Evolutionary conservation across 768 basidiomycete genomes (phyloP), one percentile per base, ranked within the genome.

Genomic region (Coprinellus micaceus): DNA sequence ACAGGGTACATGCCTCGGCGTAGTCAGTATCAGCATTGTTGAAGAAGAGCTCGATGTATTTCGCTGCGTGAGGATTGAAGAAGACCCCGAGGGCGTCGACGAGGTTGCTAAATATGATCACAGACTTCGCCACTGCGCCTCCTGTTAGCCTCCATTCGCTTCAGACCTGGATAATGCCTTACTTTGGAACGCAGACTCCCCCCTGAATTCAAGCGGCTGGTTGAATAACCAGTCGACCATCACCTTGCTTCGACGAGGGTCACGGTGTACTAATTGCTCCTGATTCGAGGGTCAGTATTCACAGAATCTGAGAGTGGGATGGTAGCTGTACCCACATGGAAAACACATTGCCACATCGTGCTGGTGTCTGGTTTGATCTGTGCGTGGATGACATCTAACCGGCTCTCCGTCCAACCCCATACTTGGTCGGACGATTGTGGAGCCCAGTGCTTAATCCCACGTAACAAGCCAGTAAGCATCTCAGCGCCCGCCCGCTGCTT

Each of bases 131-230:
- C 78, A 91, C 92, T 94, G 64, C 57, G 50, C 26, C 43, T 46
- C 39, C 43, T 58, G 48, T 41, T 47, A 53, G 48, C n/a, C n/a
- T 37, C 47, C 15, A 13, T 45, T 29, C 10, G 49, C 21, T 50
- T 4, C 15, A 26, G 45, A 26, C 43, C 37, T 54, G 3, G 4
- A n/a, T 29, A 54, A 26, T 33, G 45, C 36, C 83, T 66, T 72
- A 90, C 92, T 87, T 60, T 86, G 82, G 68, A 97, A 97, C 2
- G 91, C 90, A 26, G 92, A 96, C 60, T 91, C 89, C 45, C 86
- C 82, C 33, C 82, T 80, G 67, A 95, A 91, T 60, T 97, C 94
- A 4, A 93, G 73, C 1, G 89, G 86, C 2, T 93, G 76, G 19
- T 81, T 74, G 29, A 89, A 65, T 55, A 94, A 83, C 84, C 90